A percentile compares a stretch with the other conserved stretches of the same genome.
phyloP scores from a whole-genome alignment of 345 rosid genomes.

The Salix dunnii region DNA sequence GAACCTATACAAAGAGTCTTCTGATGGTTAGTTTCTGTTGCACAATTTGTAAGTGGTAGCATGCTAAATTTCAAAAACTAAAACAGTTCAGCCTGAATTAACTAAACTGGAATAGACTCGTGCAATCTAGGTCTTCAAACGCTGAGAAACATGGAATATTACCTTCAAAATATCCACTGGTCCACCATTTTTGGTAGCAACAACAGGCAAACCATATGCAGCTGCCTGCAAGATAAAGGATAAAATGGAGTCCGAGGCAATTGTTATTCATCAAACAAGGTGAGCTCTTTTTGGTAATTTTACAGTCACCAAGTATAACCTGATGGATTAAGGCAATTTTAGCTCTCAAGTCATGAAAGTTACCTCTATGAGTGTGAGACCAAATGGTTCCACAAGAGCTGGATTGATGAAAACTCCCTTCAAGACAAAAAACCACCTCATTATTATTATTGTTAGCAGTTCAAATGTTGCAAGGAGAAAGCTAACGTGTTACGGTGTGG shows the following conservation, averaged over 20 bases:
- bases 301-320: neutral
- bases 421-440: slow-evolving; percentile 30
- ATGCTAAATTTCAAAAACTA: neutral
- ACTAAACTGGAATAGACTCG: slow-evolving; percentile 2
- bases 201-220: slow-evolving; percentile 66
- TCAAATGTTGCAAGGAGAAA: slow-evolving; percentile 14
- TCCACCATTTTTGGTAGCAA: slow-evolving; percentile 70
- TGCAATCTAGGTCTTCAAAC: neutral
- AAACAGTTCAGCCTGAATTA: neutral
- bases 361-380: slow-evolving; percentile 71
- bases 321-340: neutral
- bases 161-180: slow-evolving; percentile 68
- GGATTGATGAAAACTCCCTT: slow-evolving; percentile 76
- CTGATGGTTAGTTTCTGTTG: slow-evolving; percentile 5
- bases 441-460: slow-evolving; percentile 25
- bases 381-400: slow-evolving; percentile 71
- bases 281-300: neutral
- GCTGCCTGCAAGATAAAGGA: slow-evolving; percentile 46
- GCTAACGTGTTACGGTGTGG: neutral
- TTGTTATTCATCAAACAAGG: neutral
- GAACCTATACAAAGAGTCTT: slow-evolving; percentile 38
- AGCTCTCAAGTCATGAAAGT: neutral
- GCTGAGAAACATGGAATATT: slow-evolving; percentile 10
- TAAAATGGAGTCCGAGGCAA: neutral
- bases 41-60: neutral